These are phyloP conservation scores for Pisolithus orientalis DNA, from an alignment of 768 basidiomycete genomes.

Conservation along the genomic window DNA sequence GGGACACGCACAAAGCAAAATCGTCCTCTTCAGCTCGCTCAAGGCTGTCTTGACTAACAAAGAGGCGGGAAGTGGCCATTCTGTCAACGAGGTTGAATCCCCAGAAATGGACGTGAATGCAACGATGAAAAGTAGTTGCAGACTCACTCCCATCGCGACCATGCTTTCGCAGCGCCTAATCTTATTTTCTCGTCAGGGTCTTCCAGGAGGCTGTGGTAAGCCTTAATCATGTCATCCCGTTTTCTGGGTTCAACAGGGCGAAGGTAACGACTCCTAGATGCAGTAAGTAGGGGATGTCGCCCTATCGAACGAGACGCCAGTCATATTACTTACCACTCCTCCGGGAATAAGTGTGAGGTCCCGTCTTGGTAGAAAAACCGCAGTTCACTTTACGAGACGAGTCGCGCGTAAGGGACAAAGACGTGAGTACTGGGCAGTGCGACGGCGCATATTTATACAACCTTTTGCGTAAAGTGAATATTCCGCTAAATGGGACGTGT, in stretches of 20 bases:
- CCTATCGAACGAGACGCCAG: neutral
- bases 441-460: constrained; percentile 18
- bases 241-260: constrained; percentile 76
- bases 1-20: constrained; percentile 60
- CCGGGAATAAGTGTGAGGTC: constrained; percentile 75
- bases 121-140: neutral
- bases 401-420: neutral
- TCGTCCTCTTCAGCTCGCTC: constrained; percentile 63
- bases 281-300: neutral
- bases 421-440: neutral
- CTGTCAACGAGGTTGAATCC: constrained; percentile 30
- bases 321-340: constrained; percentile 58
- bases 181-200: constrained; percentile 62
- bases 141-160: constrained; percentile 88
- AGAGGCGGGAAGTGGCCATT: constrained; percentile 77
- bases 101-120: neutral
- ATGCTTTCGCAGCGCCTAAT: constrained; percentile 70
- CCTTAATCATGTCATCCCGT: constrained; percentile 71
- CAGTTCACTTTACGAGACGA: constrained; percentile 50
- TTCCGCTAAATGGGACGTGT: constrained; percentile 48
- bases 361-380: constrained; percentile 92
- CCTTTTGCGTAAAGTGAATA: constrained; percentile 83
- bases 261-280: constrained; percentile 72
- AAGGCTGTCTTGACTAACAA: constrained; percentile 62
- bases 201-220: constrained; percentile 78